phyloP scores from a whole-genome alignment of 129 eudicot genomes.

The Helianthus tuberosus region DNA sequence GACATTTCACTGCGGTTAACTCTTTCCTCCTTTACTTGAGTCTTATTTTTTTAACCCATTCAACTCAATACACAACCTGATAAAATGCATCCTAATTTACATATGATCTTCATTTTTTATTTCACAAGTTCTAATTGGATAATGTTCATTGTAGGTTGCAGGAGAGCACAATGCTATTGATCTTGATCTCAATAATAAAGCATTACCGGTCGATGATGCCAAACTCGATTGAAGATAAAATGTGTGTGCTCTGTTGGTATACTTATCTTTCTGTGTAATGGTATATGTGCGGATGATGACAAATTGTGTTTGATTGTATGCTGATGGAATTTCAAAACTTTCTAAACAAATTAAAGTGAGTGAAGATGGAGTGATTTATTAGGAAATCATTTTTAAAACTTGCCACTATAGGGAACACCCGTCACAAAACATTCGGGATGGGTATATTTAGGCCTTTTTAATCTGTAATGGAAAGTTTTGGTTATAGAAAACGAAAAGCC shows the following conservation, averaged over 20 bases:
- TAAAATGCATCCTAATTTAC: no score
- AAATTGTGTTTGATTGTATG: background rate
- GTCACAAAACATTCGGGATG: no score
- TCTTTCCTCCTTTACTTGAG: no score
- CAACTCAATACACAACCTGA: no score
- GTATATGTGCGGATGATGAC: background rate
- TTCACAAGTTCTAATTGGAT: background rate
- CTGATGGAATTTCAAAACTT: background rate
- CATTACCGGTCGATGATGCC: slow-evolving; percentile 27
- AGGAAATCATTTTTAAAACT: no score
- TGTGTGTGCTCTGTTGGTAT: background rate
- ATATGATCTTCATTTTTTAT: background rate
- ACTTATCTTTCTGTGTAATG: background rate
- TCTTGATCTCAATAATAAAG: slow-evolving; percentile 19
- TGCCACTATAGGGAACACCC: no score
- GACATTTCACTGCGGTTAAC: no score
- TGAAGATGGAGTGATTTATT: no score
- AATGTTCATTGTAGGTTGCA: slow-evolving; percentile 23
- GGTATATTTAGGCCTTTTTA: no score
- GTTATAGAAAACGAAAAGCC: no score
- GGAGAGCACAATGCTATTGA: slow-evolving; percentile 25
- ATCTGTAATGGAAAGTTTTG: no score
- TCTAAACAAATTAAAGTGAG: background rate
- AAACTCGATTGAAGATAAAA: slow-evolving; percentile 36
- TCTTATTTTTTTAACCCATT: no score